Conservation (phyloP, 1,139 yeast genomes). For the Yamadazyma spencermartinsiae region DNA sequence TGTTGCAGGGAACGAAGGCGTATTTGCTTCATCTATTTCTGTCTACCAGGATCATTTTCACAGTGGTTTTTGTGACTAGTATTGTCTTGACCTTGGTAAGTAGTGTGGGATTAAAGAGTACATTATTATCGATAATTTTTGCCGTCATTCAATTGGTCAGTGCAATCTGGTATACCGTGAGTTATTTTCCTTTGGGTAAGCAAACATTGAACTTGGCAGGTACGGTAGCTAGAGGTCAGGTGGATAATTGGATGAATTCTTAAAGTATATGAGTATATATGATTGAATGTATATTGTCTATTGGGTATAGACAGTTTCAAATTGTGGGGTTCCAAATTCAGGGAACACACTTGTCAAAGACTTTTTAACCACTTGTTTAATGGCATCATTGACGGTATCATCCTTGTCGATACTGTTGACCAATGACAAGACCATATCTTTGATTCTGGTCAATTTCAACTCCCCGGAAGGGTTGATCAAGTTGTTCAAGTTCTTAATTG, state of each 20-base stretch:
- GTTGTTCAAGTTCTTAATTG: conserved; percentile 39
- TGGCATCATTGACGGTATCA: conserved; percentile 36
- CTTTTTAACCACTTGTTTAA: conserved; percentile 45
- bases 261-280: conserved; percentile 13
- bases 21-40: conserved; percentile 51
- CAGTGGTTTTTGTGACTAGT: conserved; percentile 48
- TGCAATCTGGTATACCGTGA: conserved; percentile 58
- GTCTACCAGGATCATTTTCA: conserved; percentile 52
- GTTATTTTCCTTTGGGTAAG: conserved; percentile 64
- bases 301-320: not conserved
- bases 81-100: conserved; percentile 51
- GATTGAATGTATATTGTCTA: not conserved
- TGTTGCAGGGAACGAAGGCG: conserved; percentile 52
- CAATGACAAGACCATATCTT: conserved; percentile 27
- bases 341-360: conserved; percentile 40
- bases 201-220: conserved; percentile 56
- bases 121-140: conserved; percentile 50
- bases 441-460: conserved; percentile 23
- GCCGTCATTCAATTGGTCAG: conserved; percentile 52
- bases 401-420: conserved; percentile 26
- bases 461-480: conserved; percentile 22
- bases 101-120: conserved; percentile 46
- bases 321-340: conserved; percentile 14
- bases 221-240: conserved; percentile 56
- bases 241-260: conserved; percentile 56